A percentile compares a stretch with the other conserved stretches of the same genome.
Evolutionary conservation across 371 early-diverging fungal genomes (phyloP).

Genomic region (Mortierella sp.): DNA sequence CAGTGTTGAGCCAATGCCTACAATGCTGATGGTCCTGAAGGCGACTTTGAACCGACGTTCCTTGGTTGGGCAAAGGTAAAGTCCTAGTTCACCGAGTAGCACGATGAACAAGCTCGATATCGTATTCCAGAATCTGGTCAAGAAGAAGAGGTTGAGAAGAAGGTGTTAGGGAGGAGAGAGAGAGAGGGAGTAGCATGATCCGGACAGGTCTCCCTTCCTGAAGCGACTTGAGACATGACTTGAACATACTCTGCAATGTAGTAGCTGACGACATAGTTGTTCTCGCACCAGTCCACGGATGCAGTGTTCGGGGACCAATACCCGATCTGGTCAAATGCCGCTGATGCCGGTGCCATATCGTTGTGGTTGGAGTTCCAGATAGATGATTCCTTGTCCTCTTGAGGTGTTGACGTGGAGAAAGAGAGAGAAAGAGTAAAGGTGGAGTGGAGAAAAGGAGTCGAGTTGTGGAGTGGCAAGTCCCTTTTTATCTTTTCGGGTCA

Average conservation of each 20-base stretch:
- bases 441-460: not conserved
- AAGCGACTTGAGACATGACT: not conserved
- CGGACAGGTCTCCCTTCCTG: too few relatives aligned
- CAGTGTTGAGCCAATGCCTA: constrained; percentile 43
- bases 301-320: constrained; percentile 54
- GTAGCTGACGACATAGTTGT: constrained; percentile 52
- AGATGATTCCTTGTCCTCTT: too few relatives aligned
- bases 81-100: constrained; percentile 35
- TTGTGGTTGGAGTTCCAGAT: too few relatives aligned
- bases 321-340: constrained; percentile 41
- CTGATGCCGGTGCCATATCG: constrained; percentile 33
- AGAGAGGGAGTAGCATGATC: not conserved
- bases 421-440: not conserved
- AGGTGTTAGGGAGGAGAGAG: not conserved
- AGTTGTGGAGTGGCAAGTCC: too few relatives aligned
- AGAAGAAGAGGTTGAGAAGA: not conserved
- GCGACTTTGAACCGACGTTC: constrained; percentile 43
- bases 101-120: constrained; percentile 48
- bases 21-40: constrained; percentile 43
- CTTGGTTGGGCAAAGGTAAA: constrained; percentile 44
- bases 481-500: too few relatives aligned
- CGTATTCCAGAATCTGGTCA: constrained; percentile 48
- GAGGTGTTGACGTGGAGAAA: too few relatives aligned
- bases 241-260: constrained; percentile 53
- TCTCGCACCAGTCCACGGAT: constrained; percentile 55